Percentiles rank a stretch among this genome's conserved stretches.
These are phyloP conservation scores for Suhomyces sp. DNA, from an alignment of 805 yeast species.

Conservation along the genomic window DNA sequence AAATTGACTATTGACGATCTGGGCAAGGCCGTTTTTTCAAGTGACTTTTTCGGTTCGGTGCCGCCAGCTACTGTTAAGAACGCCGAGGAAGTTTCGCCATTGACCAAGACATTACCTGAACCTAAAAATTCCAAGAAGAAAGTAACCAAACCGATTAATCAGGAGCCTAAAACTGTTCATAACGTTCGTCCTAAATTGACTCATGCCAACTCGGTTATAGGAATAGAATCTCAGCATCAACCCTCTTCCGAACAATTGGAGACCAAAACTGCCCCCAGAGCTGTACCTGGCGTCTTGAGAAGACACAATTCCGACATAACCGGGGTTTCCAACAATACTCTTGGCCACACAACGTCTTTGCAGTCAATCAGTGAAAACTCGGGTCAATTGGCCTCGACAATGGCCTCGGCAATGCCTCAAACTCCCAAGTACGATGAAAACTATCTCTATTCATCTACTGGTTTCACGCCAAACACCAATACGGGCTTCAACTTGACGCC, in stretches of 20 bases:
- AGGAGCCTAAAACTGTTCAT: background rate
- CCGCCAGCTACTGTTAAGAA: background rate
- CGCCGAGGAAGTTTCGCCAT: background rate
- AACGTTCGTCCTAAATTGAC: conserved; percentile 15
- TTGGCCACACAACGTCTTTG: conserved; percentile 3
- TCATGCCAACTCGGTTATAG: conserved; percentile 28
- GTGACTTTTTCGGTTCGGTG: conserved; percentile 14
- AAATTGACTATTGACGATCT: conserved; percentile 38
- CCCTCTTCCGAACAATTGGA: background rate
- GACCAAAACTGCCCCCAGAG: background rate
- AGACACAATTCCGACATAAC: conserved; percentile 25
- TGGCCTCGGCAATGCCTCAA: conserved; percentile 24
- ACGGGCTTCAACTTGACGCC: conserved; percentile 37
- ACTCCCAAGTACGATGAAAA: conserved; percentile 35
- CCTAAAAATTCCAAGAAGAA: background rate
- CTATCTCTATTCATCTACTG: conserved; percentile 22
- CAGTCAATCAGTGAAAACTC: conserved; percentile 13
- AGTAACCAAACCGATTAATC: background rate
- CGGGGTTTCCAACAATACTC: conserved; percentile 9
- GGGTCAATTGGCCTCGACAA: conserved; percentile 2
- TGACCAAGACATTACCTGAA: conserved; percentile 1
- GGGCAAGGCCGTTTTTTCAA: conserved; percentile 40
- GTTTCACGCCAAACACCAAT: conserved; percentile 26
- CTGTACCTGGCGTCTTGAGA: conserved; percentile 11
- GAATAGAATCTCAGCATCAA: conserved; percentile 17